Percentiles rank a stretch among this genome's conserved stretches.
phyloP scores from a whole-genome alignment of 768 basidiomycete genomes.

The Pleurotus giganteus region DNA sequence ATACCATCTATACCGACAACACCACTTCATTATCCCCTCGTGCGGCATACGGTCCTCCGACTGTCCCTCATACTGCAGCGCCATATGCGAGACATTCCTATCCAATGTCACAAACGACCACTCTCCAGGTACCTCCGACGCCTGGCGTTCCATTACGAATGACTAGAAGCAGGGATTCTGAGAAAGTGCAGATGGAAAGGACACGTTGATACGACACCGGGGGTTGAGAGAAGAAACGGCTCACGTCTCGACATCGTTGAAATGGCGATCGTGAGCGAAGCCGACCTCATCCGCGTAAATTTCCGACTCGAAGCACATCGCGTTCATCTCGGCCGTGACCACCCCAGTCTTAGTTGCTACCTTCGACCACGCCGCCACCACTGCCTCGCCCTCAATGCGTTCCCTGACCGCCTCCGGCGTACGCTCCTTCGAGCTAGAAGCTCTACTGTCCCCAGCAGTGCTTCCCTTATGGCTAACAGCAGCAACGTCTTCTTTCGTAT shows the following conservation, averaged over 20 bases:
- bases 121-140: not conserved
- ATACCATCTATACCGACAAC: slow-evolving; percentile 20
- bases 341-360: slow-evolving; percentile 91
- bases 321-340: slow-evolving; percentile 82
- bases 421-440: slow-evolving; percentile 39
- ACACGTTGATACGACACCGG: too few species aligned
- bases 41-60: not conserved
- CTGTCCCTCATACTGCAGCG: not conserved
- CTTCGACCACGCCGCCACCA: slow-evolving; percentile 79
- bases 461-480: slow-evolving; percentile 51
- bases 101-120: slow-evolving; percentile 6
- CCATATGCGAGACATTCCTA: slow-evolving; percentile 4
- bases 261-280: slow-evolving; percentile 54
- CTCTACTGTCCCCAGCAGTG: slow-evolving; percentile 34
- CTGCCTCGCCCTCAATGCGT: slow-evolving; percentile 93
- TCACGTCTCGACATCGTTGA: slow-evolving; percentile 77
- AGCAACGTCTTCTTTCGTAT: slow-evolving; percentile 62
- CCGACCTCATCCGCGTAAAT: slow-evolving; percentile 93
- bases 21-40: not conserved
- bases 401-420: slow-evolving; percentile 86
- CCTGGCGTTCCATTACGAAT: not conserved
- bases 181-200: too few species aligned
- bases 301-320: slow-evolving; percentile 91
- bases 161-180: not conserved
- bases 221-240: slow-evolving; percentile 29